Conservation (phyloP, 176 grass and related monocot species). For the Secale cereale region DNA sequence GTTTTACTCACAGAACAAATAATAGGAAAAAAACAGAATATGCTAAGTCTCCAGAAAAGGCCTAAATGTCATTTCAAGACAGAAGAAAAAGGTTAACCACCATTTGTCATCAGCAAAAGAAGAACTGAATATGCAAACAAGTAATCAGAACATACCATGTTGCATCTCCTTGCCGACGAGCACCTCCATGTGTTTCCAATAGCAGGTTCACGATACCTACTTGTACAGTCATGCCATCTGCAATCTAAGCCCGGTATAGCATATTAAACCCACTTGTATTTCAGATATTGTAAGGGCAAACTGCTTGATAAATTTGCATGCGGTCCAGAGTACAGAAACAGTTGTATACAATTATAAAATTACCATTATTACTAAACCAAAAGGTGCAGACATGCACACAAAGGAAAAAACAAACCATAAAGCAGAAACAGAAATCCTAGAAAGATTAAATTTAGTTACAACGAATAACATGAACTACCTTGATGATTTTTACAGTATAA, state of each 20-base stretch:
- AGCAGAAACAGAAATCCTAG: background rate
- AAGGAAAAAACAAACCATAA: background rate
- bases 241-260: constrained; percentile 57
- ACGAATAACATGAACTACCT: background rate
- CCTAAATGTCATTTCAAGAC: background rate
- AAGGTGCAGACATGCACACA: background rate
- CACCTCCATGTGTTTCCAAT: constrained; percentile 87
- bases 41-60: background rate
- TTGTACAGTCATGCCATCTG: constrained; percentile 99
- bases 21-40: background rate
- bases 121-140: constrained; percentile 1
- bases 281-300: constrained; percentile 21
- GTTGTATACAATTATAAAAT: constrained; percentile 21
- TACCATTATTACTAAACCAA: background rate
- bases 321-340: background rate
- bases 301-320: constrained; percentile 10
- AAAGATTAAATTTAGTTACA: background rate
- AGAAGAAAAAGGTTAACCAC: background rate
- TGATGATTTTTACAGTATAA: constrained; percentile 15
- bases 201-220: constrained; percentile 92
- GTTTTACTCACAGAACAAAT: background rate
- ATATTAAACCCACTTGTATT: constrained; percentile 21
- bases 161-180: constrained; percentile 56
- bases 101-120: background rate
- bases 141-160: constrained; percentile 62